Evolutionary conservation across 2,329 filamentous ascomycete genomes (phyloP).

Genomic region (Dactylellina cionopaga): DNA sequence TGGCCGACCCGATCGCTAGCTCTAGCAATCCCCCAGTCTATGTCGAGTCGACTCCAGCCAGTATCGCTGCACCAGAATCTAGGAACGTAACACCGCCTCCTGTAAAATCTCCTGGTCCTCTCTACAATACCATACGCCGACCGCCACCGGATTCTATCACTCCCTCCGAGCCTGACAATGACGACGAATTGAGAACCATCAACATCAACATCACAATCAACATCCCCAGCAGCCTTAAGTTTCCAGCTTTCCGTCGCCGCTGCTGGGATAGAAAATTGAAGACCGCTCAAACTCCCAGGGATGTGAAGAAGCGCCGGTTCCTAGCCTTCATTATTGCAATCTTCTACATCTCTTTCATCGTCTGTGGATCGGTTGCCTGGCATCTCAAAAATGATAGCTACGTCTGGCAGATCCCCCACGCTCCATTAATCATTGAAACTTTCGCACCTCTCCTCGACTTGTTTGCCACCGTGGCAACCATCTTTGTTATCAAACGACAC

Average conservation of each 20-base stretch:
- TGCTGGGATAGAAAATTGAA: not conserved
- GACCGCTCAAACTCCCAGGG: not conserved
- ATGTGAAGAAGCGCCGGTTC: slow-evolving; percentile 15
- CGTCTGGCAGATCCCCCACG: slow-evolving; percentile 6
- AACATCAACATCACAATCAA: slow-evolving; percentile 49
- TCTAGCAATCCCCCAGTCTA: slow-evolving; percentile 6
- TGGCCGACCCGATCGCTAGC: slow-evolving; percentile 18
- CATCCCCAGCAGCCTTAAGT: slow-evolving; percentile 26
- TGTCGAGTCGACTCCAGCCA: slow-evolving; percentile 9
- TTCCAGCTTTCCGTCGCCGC: slow-evolving; percentile 32
- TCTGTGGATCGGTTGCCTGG: slow-evolving; percentile 33
- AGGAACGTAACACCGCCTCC: too few species aligned
- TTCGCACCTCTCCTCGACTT: slow-evolving; percentile 27
- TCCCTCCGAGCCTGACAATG: not conserved
- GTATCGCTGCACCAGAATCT: not conserved
- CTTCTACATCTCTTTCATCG: slow-evolving; percentile 35
- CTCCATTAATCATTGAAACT: slow-evolving; percentile 19
- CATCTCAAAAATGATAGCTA: not conserved
- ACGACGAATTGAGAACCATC: slow-evolving; percentile 42
- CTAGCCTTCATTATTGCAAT: slow-evolving; percentile 21
- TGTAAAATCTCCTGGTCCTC: too few species aligned
- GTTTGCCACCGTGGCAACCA: slow-evolving; percentile 15
- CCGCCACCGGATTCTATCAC: not conserved
- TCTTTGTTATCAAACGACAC: slow-evolving; percentile 17
- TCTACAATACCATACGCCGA: too few species aligned